These are phyloP conservation scores for Calycina herbarum DNA, from an alignment of 2,329 filamentous ascomycete species.

Conservation along the genomic window DNA sequence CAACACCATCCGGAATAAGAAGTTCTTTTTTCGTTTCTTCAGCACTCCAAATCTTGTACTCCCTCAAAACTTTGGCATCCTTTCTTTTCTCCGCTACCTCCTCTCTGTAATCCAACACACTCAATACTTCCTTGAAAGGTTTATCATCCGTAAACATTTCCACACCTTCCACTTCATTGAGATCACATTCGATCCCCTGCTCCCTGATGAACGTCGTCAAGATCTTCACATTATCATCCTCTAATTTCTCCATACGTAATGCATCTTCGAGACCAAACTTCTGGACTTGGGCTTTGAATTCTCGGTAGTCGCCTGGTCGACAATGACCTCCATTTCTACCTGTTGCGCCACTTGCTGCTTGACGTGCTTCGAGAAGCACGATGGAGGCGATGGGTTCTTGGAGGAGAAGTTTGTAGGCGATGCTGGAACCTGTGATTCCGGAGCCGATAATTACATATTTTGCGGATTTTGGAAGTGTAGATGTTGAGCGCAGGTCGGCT, in stretches of 20 bases:
- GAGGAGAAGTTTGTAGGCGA: slow-evolving; percentile 30
- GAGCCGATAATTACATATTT: slow-evolving; percentile 27
- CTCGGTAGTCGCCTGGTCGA: slow-evolving; percentile 27
- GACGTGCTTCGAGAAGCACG: slow-evolving; percentile 37
- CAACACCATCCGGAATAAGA: slow-evolving; percentile 16
- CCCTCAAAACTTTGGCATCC: slow-evolving; percentile 42
- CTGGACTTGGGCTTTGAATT: slow-evolving; percentile 24
- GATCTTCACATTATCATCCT: slow-evolving; percentile 46
- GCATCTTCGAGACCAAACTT: slow-evolving; percentile 19
- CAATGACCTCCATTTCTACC: slow-evolving; percentile 45
- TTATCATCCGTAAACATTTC: slow-evolving; percentile 40
- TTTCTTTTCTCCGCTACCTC: slow-evolving; percentile 39
- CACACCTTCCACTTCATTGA: slow-evolving; percentile 33
- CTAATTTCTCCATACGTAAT: slow-evolving; percentile 18
- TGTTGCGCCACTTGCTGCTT: slow-evolving; percentile 31
- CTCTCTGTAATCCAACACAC: slow-evolving; percentile 41
- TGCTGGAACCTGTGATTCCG: slow-evolving; percentile 25
- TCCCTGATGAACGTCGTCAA: slow-evolving; percentile 53
- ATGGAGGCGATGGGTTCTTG: slow-evolving; percentile 30
- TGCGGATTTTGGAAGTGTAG: slow-evolving; percentile 16
- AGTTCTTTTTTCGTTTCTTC: slow-evolving; percentile 42
- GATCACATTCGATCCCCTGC: slow-evolving; percentile 51
- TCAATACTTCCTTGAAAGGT: slow-evolving; percentile 27
- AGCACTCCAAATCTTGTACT: slow-evolving; percentile 46
- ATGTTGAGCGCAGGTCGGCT: slow-evolving; percentile 37